These are phyloP conservation scores for Brassica incana DNA, from an alignment of 345 rosid species.

Conservation along the genomic window DNA sequence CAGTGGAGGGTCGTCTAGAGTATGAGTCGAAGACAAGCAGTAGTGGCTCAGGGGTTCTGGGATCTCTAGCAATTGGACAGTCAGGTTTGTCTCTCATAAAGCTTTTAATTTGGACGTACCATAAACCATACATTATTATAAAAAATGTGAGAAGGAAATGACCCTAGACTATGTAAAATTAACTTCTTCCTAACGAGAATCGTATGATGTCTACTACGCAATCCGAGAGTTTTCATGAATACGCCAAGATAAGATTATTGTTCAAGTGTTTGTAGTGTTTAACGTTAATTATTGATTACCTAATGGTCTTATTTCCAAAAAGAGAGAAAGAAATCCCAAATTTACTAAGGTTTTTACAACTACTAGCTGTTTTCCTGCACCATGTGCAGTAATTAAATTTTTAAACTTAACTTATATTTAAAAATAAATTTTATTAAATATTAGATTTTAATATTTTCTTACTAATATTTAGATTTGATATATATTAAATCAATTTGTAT, in stretches of 20 bases:
- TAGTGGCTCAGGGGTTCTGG: background rate
- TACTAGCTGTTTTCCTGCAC: background rate
- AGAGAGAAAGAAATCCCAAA: background rate
- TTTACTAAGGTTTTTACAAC: background rate
- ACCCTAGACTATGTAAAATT: too few species aligned
- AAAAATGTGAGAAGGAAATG: background rate
- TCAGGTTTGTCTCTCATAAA: slow-evolving; percentile 18
- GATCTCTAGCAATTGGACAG: slow-evolving; percentile 3
- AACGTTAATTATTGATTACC: background rate
- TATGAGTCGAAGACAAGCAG: background rate
- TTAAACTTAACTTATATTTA: too few species aligned
- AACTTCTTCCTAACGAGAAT: too few species aligned
- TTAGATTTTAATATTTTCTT: too few species aligned
- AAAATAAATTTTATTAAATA: too few species aligned
- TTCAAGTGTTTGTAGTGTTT: too few species aligned
- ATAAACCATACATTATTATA: background rate
- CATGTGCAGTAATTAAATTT: too few species aligned
- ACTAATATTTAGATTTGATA: too few species aligned
- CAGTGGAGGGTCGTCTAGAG: background rate
- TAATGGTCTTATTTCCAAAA: background rate
- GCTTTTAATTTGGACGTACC: background rate
- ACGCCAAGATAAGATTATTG: too few species aligned
- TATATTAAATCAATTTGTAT: too few species aligned
- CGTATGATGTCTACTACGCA: too few species aligned
- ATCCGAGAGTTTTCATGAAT: too few species aligned